These are phyloP conservation scores for Lentinula sp. DNA, from an alignment of 768 basidiomycete species.

Conservation along the genomic window DNA sequence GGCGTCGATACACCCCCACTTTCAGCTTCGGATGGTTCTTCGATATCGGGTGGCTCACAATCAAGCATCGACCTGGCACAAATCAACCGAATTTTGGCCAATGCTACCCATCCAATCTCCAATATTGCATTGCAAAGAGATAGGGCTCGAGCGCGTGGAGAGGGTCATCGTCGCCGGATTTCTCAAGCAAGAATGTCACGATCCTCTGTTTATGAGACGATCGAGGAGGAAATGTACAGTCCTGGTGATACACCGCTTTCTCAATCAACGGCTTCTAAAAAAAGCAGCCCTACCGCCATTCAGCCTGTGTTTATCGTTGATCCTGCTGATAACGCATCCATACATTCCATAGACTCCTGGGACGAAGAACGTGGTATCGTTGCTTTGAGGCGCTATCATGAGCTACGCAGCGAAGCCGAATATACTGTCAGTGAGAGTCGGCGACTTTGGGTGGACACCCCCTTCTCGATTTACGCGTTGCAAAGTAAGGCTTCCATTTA, in stretches of 20 bases:
- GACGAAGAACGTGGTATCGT: constrained; percentile 65
- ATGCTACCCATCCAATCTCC: constrained; percentile 45
- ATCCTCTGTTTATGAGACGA: constrained; percentile 73
- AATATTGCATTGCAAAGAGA: constrained; percentile 33
- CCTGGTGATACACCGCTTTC: constrained; percentile 18
- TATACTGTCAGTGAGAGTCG: constrained; percentile 63
- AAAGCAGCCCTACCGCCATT: constrained; percentile 28
- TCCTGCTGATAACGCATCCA: constrained; percentile 40
- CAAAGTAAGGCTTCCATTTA: constrained; percentile 50
- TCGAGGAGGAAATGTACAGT: constrained; percentile 60
- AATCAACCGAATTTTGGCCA: constrained; percentile 50
- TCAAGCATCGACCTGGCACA: constrained; percentile 72
- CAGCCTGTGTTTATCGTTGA: constrained; percentile 53
- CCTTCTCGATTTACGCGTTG: constrained; percentile 64
- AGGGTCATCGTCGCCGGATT: constrained; percentile 66
- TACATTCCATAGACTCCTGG: constrained; percentile 46
- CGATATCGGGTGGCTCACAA: constrained; percentile 64
- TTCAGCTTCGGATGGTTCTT: constrained; percentile 63
- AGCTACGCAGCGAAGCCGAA: constrained; percentile 63
- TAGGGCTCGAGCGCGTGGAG: constrained; percentile 50
- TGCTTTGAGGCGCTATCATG: constrained; percentile 61
- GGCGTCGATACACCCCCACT: constrained; percentile 69
- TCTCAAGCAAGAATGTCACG: constrained; percentile 60
- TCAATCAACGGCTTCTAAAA: constrained; percentile 25
- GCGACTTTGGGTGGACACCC: constrained; percentile 61